Base-by-base conservation (phyloP, 2,329 filamentous ascomycete species). In the Claviceps purpurea region DNA sequence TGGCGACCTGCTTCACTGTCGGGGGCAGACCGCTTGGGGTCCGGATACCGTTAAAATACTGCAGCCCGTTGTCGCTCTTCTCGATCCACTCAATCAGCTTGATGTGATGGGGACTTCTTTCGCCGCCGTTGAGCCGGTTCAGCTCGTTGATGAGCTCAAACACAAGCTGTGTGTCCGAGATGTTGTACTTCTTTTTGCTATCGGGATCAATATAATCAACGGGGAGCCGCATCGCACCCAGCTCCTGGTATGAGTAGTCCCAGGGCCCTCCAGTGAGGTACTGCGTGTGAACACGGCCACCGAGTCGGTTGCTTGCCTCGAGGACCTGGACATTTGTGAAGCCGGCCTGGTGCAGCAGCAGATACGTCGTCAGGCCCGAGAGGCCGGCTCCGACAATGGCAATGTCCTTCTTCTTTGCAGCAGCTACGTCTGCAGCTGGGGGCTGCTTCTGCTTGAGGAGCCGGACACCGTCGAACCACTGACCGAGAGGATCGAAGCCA, bases 371-470 rank as follows among this genome's bases (percentile, higher is more conserved):
- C 47, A 86, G 64, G 0, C 82, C 82, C 2, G 78, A 70, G 74
- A 85, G 84, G 6, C 82, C 82, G 13, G 75, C 82, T 16, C 82
- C 82, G 4, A 85, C 68, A 47, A 86, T 85, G 50, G 73, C 82
- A 55, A 85, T 73, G 44, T 84, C 85, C 20, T 56, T 58, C 11
- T n/a, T 39, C 24, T 59, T 59, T 43, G 57, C 56, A 13, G 50
- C 52, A 30, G 54, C 39, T 18, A 57, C 53, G 20, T 54, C 38
- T 7, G 54, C 47, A 2, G 71, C 65, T 47, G 71, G 70, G 16
- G 77, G 71, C 56, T 79, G 68, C 58, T 78, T 80, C 26, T 72
- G 68, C 55, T 77, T 64, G 43, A 84, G 70, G 52, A 79, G 73
- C 49, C 71, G 73, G 18, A 84, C 81, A 14, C 80, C 81, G 59